phyloP scores from a whole-genome alignment of 257 asterid genomes.

The Solanum etuberosum region DNA sequence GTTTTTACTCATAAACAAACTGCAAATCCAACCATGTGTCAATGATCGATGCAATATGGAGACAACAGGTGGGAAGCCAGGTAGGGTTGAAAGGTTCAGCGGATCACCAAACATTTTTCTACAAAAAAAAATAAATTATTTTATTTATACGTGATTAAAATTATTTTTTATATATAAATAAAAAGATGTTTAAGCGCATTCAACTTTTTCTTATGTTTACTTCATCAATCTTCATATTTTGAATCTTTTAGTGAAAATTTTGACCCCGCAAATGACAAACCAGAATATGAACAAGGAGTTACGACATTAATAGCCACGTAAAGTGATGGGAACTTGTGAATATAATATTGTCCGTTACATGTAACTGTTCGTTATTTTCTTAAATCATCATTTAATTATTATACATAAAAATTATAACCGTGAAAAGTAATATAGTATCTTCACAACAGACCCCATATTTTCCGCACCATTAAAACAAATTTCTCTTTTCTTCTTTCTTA shows the following conservation, averaged over 20 bases:
- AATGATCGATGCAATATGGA: neutral
- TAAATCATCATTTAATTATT: neutral
- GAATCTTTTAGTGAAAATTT: neutral
- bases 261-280: neutral
- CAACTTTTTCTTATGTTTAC: neutral
- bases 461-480: conserved; percentile 12
- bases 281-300: neutral
- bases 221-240: too few relatives aligned
- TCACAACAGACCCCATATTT: conserved; percentile 6
- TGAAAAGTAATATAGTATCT: neutral
- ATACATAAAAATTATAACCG: neutral
- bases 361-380: neutral
- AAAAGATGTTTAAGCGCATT: too few relatives aligned
- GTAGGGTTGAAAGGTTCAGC: too few relatives aligned
- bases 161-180: too few relatives aligned
- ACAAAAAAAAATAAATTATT: too few relatives aligned
- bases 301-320: neutral
- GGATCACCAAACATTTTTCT: too few relatives aligned
- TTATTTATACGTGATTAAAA: too few relatives aligned
- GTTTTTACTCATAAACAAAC: neutral
- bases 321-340: neutral
- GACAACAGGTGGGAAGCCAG: neutral
- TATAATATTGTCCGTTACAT: neutral
- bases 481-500: neutral
- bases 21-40: neutral